Conservation (phyloP, 495 filamentous ascomycete species). For the Penicillium atrosanguineum region DNA sequence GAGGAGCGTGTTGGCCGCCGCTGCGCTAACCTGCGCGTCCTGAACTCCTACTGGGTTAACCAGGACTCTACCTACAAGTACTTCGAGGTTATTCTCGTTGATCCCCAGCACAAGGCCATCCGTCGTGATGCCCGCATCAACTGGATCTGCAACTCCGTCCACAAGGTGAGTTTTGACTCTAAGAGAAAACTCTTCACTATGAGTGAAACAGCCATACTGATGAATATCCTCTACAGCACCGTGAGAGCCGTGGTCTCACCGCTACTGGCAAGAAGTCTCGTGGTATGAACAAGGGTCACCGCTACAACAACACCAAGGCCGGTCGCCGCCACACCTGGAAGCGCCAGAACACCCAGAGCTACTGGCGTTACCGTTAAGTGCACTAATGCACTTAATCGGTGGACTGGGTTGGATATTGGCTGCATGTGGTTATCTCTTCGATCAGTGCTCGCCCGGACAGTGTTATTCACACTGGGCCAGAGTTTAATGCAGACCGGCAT, state of each 20-base stretch:
- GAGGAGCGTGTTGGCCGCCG: slow-evolving; percentile 99
- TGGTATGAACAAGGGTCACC: slow-evolving; percentile 97
- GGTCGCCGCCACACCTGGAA: slow-evolving; percentile 99
- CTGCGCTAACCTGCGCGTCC: slow-evolving; percentile 95
- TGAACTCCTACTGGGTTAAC: slow-evolving; percentile 99
- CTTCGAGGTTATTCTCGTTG: slow-evolving; percentile 99
- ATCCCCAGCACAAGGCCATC: slow-evolving; percentile 99
- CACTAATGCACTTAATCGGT: slow-evolving; percentile 24
- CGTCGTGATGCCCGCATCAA: slow-evolving; percentile 98
- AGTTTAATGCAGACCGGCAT: slow-evolving; percentile 43
- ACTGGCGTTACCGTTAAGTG: slow-evolving; percentile 79
- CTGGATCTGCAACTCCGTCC: slow-evolving; percentile 99
- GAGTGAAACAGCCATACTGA: slow-evolving; percentile 19
- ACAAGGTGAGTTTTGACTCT: slow-evolving; percentile 63
- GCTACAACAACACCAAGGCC: slow-evolving; percentile 94
- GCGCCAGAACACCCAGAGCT: slow-evolving; percentile 95
- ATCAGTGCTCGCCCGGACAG: slow-evolving; percentile 33
- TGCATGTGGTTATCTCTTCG: slow-evolving; percentile 42
- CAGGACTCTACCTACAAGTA: slow-evolving; percentile 99
- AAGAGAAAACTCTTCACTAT: neutral
- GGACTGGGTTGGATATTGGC: slow-evolving; percentile 33
- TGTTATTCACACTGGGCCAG: slow-evolving; percentile 33
- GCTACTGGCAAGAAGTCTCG: slow-evolving; percentile 98
- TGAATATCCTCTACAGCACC: slow-evolving; percentile 58
- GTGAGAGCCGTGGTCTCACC: slow-evolving; percentile 93